These are phyloP conservation scores for Coemansia sp. DNA, from an alignment of 192 early-diverging fungal genomes.

Conservation along the genomic window DNA sequence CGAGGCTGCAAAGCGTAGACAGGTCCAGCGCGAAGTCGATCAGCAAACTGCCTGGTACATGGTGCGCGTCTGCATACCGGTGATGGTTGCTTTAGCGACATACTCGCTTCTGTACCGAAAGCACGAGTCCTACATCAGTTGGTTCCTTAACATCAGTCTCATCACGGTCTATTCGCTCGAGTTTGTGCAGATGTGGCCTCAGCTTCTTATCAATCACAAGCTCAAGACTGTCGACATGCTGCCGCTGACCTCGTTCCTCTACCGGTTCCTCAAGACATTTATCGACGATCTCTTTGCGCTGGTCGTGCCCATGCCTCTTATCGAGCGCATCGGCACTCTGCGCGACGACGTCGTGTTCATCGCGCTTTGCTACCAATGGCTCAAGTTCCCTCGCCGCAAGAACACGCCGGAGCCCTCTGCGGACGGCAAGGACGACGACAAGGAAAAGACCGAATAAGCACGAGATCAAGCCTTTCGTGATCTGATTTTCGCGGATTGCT, in stretches of 20 bases:
- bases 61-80: conserved; percentile 46
- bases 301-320: conserved; percentile 61
- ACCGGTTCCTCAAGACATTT: conserved; percentile 59
- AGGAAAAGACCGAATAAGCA: conserved; percentile 16
- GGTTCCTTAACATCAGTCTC: conserved; percentile 55
- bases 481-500: not conserved
- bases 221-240: conserved; percentile 60
- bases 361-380: conserved; percentile 59
- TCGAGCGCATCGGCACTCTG: conserved; percentile 60
- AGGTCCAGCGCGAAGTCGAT: conserved; percentile 53
- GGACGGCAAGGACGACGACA: not conserved
- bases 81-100: conserved; percentile 51
- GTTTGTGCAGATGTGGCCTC: conserved; percentile 63
- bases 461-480: not conserved
- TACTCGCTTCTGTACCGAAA: conserved; percentile 55
- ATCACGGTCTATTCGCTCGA: conserved; percentile 60
- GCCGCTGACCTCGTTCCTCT: conserved; percentile 59
- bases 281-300: conserved; percentile 64
- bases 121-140: conserved; percentile 58
- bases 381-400: conserved; percentile 47
- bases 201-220: conserved; percentile 62
- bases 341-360: conserved; percentile 61
- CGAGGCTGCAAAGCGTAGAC: conserved; percentile 12
- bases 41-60: conserved; percentile 57
- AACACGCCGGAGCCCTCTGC: not conserved